Percentiles rank a stretch among this genome's conserved stretches.
Evolutionary conservation across 2,329 filamentous ascomycete species (phyloP).

Genomic region (Cryphonectria naterciae): DNA sequence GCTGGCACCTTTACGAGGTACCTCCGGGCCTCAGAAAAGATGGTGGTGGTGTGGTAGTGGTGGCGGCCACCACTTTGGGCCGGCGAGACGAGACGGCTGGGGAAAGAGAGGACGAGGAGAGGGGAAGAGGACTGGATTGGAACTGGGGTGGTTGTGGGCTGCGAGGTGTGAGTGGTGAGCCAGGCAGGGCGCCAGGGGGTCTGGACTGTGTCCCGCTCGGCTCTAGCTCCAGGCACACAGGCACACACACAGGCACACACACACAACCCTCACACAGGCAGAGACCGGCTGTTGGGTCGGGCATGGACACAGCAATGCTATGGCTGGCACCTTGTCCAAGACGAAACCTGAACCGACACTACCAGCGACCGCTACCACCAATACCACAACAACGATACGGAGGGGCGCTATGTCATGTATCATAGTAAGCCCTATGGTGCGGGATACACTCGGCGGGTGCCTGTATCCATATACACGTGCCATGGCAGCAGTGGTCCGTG

Average conservation of each 20-base stretch:
- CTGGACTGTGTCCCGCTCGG: slow-evolving; percentile 20
- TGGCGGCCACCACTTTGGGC: slow-evolving; percentile 11
- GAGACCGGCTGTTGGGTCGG: slow-evolving; percentile 20
- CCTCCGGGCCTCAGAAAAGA: slow-evolving; percentile 15
- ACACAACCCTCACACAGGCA: not conserved
- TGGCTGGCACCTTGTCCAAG: not conserved
- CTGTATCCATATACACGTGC: slow-evolving; percentile 6
- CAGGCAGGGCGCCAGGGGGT: slow-evolving; percentile 7
- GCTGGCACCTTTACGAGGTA: slow-evolving; percentile 21
- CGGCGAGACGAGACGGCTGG: slow-evolving; percentile 9
- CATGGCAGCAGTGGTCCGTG: not conserved
- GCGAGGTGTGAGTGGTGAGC: slow-evolving; percentile 5
- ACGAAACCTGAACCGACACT: not conserved
- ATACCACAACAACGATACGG: not conserved
- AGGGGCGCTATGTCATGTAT: not conserved
- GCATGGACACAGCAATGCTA: slow-evolving; percentile 21
- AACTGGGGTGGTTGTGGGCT: not conserved
- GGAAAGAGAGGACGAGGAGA: not conserved
- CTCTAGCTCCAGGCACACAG: slow-evolving; percentile 29
- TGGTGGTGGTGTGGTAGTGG: slow-evolving; percentile 7
- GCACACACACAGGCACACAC: slow-evolving; percentile 16
- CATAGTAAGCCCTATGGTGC: not conserved
- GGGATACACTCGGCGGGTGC: slow-evolving; percentile 1
- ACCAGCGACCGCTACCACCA: not conserved
- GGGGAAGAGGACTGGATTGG: not conserved